Percentiles rank a stretch among this genome's conserved stretches.
phyloP scores from a whole-genome alignment of 768 basidiomycete species.

The Suillus discolor region DNA sequence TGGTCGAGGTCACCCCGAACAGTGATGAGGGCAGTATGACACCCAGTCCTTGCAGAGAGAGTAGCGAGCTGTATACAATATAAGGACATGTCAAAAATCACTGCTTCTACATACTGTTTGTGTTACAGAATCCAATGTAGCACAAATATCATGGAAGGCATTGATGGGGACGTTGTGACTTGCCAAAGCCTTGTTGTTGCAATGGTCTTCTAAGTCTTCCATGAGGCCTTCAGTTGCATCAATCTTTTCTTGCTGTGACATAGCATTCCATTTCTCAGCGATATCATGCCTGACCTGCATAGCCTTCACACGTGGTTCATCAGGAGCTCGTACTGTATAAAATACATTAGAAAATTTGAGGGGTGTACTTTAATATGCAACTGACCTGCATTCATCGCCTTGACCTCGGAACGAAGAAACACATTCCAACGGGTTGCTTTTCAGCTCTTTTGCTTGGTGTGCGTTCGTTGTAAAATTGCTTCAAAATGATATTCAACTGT shows the following conservation, averaged over 20 bases:
- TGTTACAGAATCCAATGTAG: neutral
- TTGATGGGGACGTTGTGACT: conserved; percentile 1
- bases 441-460: conserved; percentile 4
- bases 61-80: neutral
- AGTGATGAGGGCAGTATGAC: neutral
- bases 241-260: neutral
- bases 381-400: neutral
- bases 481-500: conserved; percentile 6
- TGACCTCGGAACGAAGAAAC: neutral
- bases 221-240: neutral
- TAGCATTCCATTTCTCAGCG: neutral
- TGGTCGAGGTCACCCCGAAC: neutral
- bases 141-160: neutral
- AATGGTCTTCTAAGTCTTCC: neutral
- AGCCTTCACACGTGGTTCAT: neutral
- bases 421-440: conserved; percentile 1
- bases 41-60: neutral
- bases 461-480: conserved; percentile 1
- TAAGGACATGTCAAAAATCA: neutral
- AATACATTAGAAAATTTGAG: no score
- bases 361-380: no score
- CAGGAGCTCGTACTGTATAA: neutral
- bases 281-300: neutral
- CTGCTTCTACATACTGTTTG: neutral
- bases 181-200: neutral